Evolutionary conservation across 805 yeast genomes (phyloP).

Genomic region (Saccharomycopsis sp.): DNA sequence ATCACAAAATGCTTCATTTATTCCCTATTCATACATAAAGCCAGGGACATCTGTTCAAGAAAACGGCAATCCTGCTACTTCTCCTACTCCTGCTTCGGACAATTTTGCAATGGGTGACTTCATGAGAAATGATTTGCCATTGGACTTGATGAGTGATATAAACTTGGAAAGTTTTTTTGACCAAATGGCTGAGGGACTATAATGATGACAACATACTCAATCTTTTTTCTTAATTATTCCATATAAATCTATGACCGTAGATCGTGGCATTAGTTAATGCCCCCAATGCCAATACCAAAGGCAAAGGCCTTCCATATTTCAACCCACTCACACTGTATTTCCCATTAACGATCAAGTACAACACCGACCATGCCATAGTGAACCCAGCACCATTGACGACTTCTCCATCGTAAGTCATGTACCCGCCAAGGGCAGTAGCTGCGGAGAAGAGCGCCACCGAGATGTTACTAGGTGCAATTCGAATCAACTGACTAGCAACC

Average conservation of each 20-base stretch:
- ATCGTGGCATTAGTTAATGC: constrained; percentile 56
- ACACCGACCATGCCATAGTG: constrained; percentile 69
- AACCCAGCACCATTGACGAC: constrained; percentile 75
- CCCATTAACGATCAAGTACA: constrained; percentile 70
- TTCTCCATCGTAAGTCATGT: constrained; percentile 73
- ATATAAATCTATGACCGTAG: constrained; percentile 44
- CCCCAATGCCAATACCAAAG: constrained; percentile 48
- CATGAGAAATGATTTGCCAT: too few species aligned
- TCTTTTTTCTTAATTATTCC: too few species aligned
- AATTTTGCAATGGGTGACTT: not conserved
- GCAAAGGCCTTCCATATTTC: constrained; percentile 54
- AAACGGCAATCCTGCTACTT: not conserved
- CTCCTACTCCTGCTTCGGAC: not conserved
- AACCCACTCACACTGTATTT: constrained; percentile 45
- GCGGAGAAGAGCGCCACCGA: constrained; percentile 52
- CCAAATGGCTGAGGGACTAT: too few species aligned
- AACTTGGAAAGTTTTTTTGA: too few species aligned
- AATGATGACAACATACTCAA: too few species aligned
- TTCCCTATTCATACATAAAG: not conserved
- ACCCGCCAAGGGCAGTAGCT: constrained; percentile 60
- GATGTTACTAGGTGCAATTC: constrained; percentile 32
- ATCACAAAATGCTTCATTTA: not conserved
- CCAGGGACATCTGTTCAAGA: not conserved
- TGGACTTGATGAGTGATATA: too few species aligned
- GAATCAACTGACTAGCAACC: constrained; percentile 26